phyloP scores from a whole-genome alignment of 2,329 filamentous ascomycete genomes.

The Aspergillus sp. region DNA sequence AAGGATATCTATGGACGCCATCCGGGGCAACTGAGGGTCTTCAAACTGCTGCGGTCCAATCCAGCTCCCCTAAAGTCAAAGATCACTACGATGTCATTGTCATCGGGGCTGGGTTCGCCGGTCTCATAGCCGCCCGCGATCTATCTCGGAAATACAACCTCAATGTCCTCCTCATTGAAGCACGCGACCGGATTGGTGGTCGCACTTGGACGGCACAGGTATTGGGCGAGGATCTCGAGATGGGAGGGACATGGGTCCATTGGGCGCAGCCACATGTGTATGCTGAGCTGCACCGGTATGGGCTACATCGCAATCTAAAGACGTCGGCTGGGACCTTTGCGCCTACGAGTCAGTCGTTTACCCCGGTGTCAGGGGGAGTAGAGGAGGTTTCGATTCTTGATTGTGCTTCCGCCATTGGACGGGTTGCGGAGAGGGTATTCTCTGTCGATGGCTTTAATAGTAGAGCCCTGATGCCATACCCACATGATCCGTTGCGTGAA shows the following conservation, averaged over 20 bases:
- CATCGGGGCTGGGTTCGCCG: constrained; percentile 35
- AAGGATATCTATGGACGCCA: constrained; percentile 5
- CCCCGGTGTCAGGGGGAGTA: background rate
- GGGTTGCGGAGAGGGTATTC: constrained; percentile 29
- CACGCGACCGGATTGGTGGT: constrained; percentile 44
- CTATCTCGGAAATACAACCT: constrained; percentile 8
- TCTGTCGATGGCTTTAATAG: constrained; percentile 30
- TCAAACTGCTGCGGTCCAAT: constrained; percentile 6
- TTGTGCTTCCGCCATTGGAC: background rate
- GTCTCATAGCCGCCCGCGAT: constrained; percentile 33
- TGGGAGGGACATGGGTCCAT: constrained; percentile 47
- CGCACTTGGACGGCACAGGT: constrained; percentile 41
- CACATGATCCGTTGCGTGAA: constrained; percentile 31
- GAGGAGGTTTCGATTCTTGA: background rate
- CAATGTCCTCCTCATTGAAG: constrained; percentile 37
- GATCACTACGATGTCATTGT: constrained; percentile 31
- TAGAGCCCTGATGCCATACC: constrained; percentile 37
- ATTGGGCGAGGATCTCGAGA: constrained; percentile 39
- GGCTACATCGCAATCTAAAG: constrained; percentile 16
- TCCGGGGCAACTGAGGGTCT: constrained; percentile 9
- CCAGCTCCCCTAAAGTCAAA: background rate
- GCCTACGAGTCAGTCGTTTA: constrained; percentile 14
- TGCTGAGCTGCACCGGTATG: constrained; percentile 29
- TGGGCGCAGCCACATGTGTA: constrained; percentile 34
- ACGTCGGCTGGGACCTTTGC: constrained; percentile 16